These are phyloP conservation scores for Solanum pimpinellifolium DNA, from an alignment of 257 asterid genomes.

Conservation along the genomic window DNA sequence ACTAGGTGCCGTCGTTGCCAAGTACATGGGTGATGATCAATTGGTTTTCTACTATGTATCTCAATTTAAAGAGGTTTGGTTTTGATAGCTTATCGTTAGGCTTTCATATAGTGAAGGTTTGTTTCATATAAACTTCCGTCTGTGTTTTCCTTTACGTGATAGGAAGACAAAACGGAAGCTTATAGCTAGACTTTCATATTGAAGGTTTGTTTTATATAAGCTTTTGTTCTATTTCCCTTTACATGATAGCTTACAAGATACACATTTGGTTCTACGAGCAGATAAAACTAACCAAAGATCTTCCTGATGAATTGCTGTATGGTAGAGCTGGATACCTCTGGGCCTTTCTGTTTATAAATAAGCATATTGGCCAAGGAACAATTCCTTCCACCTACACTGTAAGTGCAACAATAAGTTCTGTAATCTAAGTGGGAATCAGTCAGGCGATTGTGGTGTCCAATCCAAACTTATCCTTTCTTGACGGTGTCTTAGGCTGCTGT, in stretches of 20 bases:
- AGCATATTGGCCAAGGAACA: slow-evolving; percentile 41
- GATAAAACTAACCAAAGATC: slow-evolving; percentile 46
- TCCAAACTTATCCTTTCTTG: not conserved
- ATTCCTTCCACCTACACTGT: slow-evolving; percentile 40
- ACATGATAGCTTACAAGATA: not conserved
- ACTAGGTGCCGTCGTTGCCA: slow-evolving; percentile 66
- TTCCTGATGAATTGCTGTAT: slow-evolving; percentile 55
- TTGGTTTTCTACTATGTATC: slow-evolving; percentile 28
- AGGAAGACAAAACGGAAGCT: not conserved
- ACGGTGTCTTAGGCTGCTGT: slow-evolving; percentile 22
- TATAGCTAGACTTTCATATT: not conserved
- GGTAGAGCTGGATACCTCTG: slow-evolving; percentile 73
- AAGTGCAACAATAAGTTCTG: not conserved
- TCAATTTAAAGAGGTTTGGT: slow-evolving; percentile 45
- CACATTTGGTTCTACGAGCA: slow-evolving; percentile 10
- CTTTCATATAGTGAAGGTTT: not conserved
- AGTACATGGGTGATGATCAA: slow-evolving; percentile 30
- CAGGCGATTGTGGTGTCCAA: too few species aligned
- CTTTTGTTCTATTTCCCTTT: not conserved
- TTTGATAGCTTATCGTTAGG: not conserved
- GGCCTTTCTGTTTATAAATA: slow-evolving; percentile 49
- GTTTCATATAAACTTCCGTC: not conserved
- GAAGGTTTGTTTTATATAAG: not conserved
- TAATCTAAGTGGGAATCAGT: not conserved
- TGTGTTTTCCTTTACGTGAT: not conserved